Evolutionary conservation across 805 yeast genomes (phyloP).

Genomic region (Hanseniaspora lachancei): DNA sequence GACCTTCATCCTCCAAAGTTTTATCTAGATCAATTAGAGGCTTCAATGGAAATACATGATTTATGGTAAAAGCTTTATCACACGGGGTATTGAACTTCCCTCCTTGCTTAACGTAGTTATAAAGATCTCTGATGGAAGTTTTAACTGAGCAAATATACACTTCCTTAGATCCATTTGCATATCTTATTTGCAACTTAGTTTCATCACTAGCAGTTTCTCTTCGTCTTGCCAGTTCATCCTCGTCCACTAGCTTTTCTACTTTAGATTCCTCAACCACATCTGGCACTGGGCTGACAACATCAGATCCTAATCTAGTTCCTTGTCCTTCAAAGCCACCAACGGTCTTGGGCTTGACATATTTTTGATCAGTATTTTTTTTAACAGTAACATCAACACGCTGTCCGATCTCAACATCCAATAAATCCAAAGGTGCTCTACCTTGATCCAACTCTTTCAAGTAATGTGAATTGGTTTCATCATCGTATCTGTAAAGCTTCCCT

Average conservation of each 20-base stretch:
- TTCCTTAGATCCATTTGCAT: conserved; percentile 66
- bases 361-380: conserved; percentile 67
- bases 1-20: conserved; percentile 60
- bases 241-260: conserved; percentile 12
- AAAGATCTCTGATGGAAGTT: conserved; percentile 54
- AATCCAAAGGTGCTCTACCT: conserved; percentile 80
- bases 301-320: conserved; percentile 82
- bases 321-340: conserved; percentile 60
- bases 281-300: conserved; percentile 57
- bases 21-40: conserved; percentile 45
- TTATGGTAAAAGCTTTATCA: conserved; percentile 49
- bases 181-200: conserved; percentile 63
- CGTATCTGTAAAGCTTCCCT: conserved; percentile 73
- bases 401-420: conserved; percentile 72
- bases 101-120: conserved; percentile 44
- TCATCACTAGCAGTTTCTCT: conserved; percentile 38
- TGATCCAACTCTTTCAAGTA: conserved; percentile 68
- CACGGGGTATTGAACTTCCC: conserved; percentile 27
- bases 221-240: conserved; percentile 19
- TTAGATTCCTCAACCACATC: conserved; percentile 6
- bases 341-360: conserved; percentile 56
- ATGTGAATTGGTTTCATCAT: conserved; percentile 77
- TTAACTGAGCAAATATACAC: conserved; percentile 50
- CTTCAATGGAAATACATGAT: conserved; percentile 71
- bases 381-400: conserved; percentile 90